phyloP scores from a whole-genome alignment of 2,329 filamentous ascomycete genomes.

The Pseudomassariella vexata region DNA sequence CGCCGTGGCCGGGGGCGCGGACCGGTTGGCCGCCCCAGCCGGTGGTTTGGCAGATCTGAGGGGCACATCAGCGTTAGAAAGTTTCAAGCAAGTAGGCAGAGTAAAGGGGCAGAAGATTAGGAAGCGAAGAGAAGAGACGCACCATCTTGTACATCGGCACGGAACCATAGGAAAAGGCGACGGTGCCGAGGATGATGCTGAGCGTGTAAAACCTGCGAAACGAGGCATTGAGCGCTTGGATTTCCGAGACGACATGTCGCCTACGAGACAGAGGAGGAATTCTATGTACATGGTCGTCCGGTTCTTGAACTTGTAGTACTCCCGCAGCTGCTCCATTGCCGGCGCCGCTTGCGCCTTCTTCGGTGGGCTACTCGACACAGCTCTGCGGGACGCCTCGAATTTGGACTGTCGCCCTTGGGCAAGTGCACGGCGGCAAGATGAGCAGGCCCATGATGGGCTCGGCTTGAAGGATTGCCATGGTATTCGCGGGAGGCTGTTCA shows the following conservation, averaged over 20 bases:
- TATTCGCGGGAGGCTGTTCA: conserved; percentile 34
- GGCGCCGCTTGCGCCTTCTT: conserved; percentile 28
- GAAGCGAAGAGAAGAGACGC: conserved; percentile 10
- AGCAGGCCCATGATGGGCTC: conserved; percentile 20
- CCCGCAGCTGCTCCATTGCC: conserved; percentile 59
- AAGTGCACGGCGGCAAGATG: conserved; percentile 21
- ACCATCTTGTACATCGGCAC: conserved; percentile 88
- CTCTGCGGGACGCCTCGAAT: conserved; percentile 15
- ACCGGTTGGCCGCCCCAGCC: conserved; percentile 93
- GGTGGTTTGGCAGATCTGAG: conserved; percentile 73
- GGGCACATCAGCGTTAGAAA: neutral
- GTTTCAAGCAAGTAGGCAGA: conserved; percentile 7
- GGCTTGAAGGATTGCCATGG: conserved; percentile 23
- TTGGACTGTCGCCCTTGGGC: conserved; percentile 12
- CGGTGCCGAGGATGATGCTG: conserved; percentile 72
- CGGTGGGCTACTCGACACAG: conserved; percentile 19
- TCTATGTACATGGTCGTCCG: conserved; percentile 54
- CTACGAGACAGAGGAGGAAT: conserved; percentile 2
- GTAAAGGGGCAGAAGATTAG: conserved; percentile 2
- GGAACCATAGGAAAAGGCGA: conserved; percentile 75
- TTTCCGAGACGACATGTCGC: conserved; percentile 1
- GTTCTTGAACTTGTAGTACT: conserved; percentile 63
- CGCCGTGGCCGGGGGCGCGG: conserved; percentile 65
- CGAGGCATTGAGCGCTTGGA: conserved; percentile 13
- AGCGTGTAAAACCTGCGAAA: conserved; percentile 62